A percentile compares a stretch with the other conserved stretches of the same genome.
Evolutionary conservation across 2,329 filamentous ascomycete genomes (phyloP).

Genomic region (Fusarium foetens): DNA sequence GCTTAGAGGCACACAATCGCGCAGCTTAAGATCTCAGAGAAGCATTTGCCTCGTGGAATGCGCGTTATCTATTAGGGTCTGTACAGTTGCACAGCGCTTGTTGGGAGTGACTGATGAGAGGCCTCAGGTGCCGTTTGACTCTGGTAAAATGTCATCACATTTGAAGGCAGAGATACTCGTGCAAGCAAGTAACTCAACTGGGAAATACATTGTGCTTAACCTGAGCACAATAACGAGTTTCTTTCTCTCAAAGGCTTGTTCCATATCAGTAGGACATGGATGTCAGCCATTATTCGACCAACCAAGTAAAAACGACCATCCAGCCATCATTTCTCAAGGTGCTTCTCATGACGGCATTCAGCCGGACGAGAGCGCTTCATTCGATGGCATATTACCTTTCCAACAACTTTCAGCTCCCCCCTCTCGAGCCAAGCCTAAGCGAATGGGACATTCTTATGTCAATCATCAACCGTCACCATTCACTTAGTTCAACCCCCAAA

Average conservation of each 20-base stretch:
- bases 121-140: background rate
- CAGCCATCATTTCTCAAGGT: conserved; percentile 36
- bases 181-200: background rate
- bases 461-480: conserved; percentile 12
- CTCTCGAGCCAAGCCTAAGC: background rate
- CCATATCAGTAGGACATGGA: conserved; percentile 18
- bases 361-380: background rate
- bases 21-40: conserved; percentile 29
- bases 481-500: conserved; percentile 4
- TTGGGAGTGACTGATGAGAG: background rate
- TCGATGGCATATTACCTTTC: conserved; percentile 5
- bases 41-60: conserved; percentile 34
- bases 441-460: conserved; percentile 5
- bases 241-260: conserved; percentile 9
- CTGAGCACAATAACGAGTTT: conserved; percentile 3
- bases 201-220: background rate
- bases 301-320: conserved; percentile 14
- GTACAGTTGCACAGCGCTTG: background rate
- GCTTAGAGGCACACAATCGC: conserved; percentile 30
- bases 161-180: background rate
- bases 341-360: conserved; percentile 26
- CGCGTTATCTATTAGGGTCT: conserved; percentile 18
- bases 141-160: background rate
- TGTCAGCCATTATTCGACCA: conserved; percentile 13
- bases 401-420: background rate